Evolutionary conservation across 257 asterid species (phyloP).

Genomic region (Marsdenia floribunda): DNA sequence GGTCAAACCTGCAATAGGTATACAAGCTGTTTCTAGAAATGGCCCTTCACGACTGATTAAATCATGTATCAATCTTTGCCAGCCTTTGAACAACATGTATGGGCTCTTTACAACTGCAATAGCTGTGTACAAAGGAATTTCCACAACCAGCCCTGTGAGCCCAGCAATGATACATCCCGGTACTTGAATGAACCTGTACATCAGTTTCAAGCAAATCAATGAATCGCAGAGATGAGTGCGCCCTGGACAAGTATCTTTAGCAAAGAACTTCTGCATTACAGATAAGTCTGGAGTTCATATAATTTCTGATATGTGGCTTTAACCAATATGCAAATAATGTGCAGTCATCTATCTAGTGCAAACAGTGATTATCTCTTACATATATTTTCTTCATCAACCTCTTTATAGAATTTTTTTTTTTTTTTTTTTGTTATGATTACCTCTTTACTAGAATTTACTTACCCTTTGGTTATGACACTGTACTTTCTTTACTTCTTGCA

Average conservation of each 20-base stretch:
- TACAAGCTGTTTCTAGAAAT: constrained; percentile 87
- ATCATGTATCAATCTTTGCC: constrained; percentile 85
- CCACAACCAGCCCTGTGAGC: constrained; percentile 67
- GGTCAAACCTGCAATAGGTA: constrained; percentile 87
- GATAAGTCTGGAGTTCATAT: not conserved
- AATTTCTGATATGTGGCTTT: not conserved
- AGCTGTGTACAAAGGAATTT: constrained; percentile 76
- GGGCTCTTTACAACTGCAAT: constrained; percentile 86
- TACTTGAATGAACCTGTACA: constrained; percentile 64
- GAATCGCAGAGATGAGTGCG: not conserved
- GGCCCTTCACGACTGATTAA: constrained; percentile 93
- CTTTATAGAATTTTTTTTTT: no score
- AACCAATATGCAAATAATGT: not conserved
- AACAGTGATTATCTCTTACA: not conserved
- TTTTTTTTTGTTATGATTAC: no score
- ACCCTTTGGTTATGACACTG: not conserved
- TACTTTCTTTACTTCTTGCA: not conserved
- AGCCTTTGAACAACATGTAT: constrained; percentile 83
- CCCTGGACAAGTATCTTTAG: not conserved
- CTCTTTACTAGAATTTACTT: not conserved
- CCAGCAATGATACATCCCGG: constrained; percentile 86
- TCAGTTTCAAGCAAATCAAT: constrained; percentile 8
- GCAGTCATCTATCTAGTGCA: not conserved
- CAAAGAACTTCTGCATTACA: not conserved
- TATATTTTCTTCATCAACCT: not conserved